Percentiles rank a stretch among this genome's conserved stretches.
phyloP scores from a whole-genome alignment of 2,329 filamentous ascomycete species.

The Cryphonectria nitschkei region DNA sequence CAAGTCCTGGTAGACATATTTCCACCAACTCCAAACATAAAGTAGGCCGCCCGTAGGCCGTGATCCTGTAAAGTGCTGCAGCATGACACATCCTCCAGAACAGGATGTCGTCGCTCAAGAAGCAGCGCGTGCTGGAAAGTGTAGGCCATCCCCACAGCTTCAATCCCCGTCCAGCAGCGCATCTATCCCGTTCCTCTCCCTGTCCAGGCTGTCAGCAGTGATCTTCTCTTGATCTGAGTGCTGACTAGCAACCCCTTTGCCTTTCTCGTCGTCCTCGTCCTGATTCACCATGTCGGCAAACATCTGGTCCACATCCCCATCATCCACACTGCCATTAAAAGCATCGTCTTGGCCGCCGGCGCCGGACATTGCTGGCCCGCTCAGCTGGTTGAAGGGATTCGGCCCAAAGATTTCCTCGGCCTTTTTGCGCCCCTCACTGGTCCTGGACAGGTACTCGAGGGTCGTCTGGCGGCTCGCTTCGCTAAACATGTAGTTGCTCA shows the following conservation, averaged over 20 bases:
- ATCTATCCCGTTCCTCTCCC: constrained; percentile 51
- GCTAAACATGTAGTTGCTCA: constrained; percentile 46
- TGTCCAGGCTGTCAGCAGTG: constrained; percentile 49
- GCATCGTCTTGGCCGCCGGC: constrained; percentile 32
- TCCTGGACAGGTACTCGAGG: constrained; percentile 56
- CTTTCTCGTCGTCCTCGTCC: constrained; percentile 47
- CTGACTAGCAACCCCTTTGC: constrained; percentile 33
- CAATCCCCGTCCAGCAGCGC: constrained; percentile 49
- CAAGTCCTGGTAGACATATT: not conserved
- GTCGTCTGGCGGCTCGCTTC: constrained; percentile 54
- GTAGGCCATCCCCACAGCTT: constrained; percentile 33
- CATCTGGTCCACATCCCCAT: constrained; percentile 57
- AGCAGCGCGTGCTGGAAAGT: not conserved
- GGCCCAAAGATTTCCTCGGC: constrained; percentile 56
- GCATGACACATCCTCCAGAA: not conserved
- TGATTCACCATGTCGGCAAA: constrained; percentile 59
- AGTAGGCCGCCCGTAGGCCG: not conserved
- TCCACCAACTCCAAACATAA: not conserved
- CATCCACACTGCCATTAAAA: constrained; percentile 40
- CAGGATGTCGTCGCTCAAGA: not conserved
- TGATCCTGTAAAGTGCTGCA: not conserved
- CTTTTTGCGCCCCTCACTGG: constrained; percentile 52
- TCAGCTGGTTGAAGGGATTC: constrained; percentile 47
- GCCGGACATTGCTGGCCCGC: constrained; percentile 5
- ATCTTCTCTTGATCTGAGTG: constrained; percentile 30